Conservation (phyloP, 2,329 filamentous ascomycete species). For the Nemania sp. region DNA sequence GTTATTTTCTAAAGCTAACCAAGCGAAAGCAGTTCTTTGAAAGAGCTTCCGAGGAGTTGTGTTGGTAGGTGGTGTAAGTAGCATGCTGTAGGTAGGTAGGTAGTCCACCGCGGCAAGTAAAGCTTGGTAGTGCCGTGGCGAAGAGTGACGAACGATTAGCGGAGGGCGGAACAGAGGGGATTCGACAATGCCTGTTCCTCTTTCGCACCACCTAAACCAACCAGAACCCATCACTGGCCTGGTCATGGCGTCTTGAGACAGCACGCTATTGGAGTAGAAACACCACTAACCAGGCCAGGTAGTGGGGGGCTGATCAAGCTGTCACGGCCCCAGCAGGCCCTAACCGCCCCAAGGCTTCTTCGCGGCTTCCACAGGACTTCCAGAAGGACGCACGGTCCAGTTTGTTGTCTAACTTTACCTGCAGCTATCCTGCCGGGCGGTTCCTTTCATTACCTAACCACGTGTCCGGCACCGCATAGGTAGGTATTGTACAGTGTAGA, state of each 20-base stretch:
- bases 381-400: constrained; percentile 48
- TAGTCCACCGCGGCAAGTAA: not conserved
- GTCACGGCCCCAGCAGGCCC: constrained; percentile 30
- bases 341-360: constrained; percentile 43
- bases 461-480: not conserved
- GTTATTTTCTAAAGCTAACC: not conserved
- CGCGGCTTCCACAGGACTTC: constrained; percentile 49
- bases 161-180: constrained; percentile 26
- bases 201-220: not conserved
- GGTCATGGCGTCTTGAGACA: constrained; percentile 28
- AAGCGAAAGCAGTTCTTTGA: constrained; percentile 11
- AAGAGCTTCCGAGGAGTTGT: not conserved
- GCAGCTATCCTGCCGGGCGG: constrained; percentile 9
- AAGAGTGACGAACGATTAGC: constrained; percentile 34
- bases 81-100: not conserved
- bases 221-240: constrained; percentile 10
- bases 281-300: constrained; percentile 23
- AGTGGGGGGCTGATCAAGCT: constrained; percentile 27
- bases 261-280: constrained; percentile 21
- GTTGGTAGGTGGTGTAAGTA: not conserved
- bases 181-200: constrained; percentile 31
- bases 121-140: constrained; percentile 26
- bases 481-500: not conserved
- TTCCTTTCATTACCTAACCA: constrained; percentile 12
- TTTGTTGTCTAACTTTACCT: constrained; percentile 38